These are phyloP conservation scores for Penicillium sp. DNA, from an alignment of 2,329 filamentous ascomycete species.

Conservation along the genomic window DNA sequence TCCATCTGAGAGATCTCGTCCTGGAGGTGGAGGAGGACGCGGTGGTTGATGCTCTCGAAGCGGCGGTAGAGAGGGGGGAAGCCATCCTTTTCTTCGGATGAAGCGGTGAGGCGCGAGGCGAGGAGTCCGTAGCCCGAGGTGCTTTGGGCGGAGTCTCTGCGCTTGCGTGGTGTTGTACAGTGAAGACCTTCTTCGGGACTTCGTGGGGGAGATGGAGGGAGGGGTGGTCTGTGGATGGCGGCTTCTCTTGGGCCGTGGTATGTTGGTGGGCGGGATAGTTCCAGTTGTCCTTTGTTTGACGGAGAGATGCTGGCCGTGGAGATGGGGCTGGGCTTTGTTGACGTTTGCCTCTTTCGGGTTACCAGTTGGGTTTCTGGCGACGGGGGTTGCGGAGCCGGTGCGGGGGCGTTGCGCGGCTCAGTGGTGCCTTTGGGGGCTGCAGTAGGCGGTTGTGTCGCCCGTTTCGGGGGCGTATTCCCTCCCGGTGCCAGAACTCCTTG, in stretches of 20 bases:
- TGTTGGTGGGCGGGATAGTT: constrained; percentile 35
- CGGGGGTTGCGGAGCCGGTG: constrained; percentile 20
- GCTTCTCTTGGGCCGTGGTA: constrained; percentile 32
- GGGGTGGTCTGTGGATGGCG: constrained; percentile 22
- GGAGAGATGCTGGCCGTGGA: constrained; percentile 25
- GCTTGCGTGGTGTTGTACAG: constrained; percentile 19
- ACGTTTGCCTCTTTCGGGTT: constrained; percentile 23
- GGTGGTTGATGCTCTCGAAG: constrained; percentile 80
- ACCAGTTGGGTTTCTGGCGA: constrained; percentile 29
- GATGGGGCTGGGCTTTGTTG: constrained; percentile 17
- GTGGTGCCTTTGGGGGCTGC: constrained; percentile 9
- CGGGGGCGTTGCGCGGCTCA: constrained; percentile 29
- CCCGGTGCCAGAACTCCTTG: constrained; percentile 15
- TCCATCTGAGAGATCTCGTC: constrained; percentile 83
- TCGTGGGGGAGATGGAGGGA: constrained; percentile 37
- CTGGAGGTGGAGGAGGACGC: constrained; percentile 78
- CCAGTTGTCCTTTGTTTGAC: constrained; percentile 29
- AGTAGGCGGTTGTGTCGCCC: constrained; percentile 3
- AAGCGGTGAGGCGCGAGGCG: constrained; percentile 35
- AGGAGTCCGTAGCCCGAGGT: constrained; percentile 41
- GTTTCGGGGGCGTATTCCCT: constrained; percentile 12
- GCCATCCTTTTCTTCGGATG: constrained; percentile 27
- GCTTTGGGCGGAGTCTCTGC: constrained; percentile 26
- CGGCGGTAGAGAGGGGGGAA: constrained; percentile 72
- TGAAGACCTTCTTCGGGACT: constrained; percentile 34